A percentile compares a stretch with the other conserved stretches of the same genome.
Evolutionary conservation across 1,139 yeast species (phyloP).

Genomic region (Suhomyces panamericanus): DNA sequence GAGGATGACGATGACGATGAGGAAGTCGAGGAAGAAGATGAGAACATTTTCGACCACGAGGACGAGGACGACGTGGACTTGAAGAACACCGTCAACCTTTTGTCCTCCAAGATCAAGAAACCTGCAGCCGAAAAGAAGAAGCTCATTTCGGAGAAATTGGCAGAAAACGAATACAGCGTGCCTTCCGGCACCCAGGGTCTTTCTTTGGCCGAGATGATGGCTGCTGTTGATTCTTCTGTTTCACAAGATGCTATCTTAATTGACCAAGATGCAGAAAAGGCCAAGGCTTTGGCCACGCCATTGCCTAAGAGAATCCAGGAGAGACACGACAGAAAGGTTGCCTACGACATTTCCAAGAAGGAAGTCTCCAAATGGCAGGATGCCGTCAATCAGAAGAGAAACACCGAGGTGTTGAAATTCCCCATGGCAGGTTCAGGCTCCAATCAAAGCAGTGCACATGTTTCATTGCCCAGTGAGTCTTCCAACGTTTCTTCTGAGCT

Average conservation of each 20-base stretch:
- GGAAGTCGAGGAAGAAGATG: conserved; percentile 14
- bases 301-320: conserved; percentile 83
- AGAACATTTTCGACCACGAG: conserved; percentile 22
- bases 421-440: conserved; percentile 56
- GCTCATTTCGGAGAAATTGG: conserved; percentile 52
- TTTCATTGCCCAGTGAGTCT: conserved; percentile 28
- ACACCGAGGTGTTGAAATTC: conserved; percentile 81
- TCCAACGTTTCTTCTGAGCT: conserved; percentile 53
- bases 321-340: conserved; percentile 84
- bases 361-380: conserved; percentile 91
- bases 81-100: conserved; percentile 31
- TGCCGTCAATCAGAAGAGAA: conserved; percentile 71
- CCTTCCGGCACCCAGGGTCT: conserved; percentile 62
- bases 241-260: conserved; percentile 53
- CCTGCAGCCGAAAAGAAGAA: conserved; percentile 39
- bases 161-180: conserved; percentile 71
- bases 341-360: conserved; percentile 82
- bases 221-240: conserved; percentile 52
- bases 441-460: conserved; percentile 55
- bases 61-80: conserved; percentile 36
- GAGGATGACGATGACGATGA: conserved; percentile 19
- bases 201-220: conserved; percentile 74
- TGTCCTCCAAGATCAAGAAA: conserved; percentile 33
- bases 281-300: conserved; percentile 70
- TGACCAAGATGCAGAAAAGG: conserved; percentile 31